These are phyloP conservation scores for Dichomitus squalens DNA, from an alignment of 1,284 basidiomycete species.

Conservation along the genomic window DNA sequence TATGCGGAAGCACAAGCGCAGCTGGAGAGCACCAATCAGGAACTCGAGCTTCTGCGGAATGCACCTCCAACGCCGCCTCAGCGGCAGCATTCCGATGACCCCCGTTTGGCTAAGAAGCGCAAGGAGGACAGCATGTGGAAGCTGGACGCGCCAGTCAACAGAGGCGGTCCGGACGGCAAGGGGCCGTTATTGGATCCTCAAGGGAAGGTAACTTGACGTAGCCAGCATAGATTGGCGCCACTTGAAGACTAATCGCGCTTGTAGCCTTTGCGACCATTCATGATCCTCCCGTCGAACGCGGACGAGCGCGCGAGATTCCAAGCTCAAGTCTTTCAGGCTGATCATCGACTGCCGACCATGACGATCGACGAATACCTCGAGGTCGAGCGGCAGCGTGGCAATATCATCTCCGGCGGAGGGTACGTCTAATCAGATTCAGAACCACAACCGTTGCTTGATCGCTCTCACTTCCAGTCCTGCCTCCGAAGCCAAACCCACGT, in stretches of 20 bases:
- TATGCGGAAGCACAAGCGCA: conserved; percentile 74
- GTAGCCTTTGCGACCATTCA: conserved; percentile 86
- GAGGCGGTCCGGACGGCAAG: conserved; percentile 45
- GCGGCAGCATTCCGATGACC: conserved; percentile 35
- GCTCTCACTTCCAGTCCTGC: conserved; percentile 54
- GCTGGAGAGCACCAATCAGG: conserved; percentile 71
- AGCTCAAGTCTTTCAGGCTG: conserved; percentile 83
- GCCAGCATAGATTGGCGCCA: not conserved
- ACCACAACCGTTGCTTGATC: not conserved
- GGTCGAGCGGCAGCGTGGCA: conserved; percentile 83
- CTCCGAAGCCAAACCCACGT: conserved; percentile 68
- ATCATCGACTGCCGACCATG: conserved; percentile 94
- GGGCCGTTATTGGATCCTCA: conserved; percentile 73
- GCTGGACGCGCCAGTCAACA: conserved; percentile 57
- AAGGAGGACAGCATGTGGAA: conserved; percentile 72
- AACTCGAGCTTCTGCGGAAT: conserved; percentile 70
- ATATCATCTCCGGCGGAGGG: conserved; percentile 89
- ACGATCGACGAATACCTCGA: conserved; percentile 94
- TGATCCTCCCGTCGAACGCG: conserved; percentile 78
- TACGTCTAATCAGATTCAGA: conserved; percentile 47
- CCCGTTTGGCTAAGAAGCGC: conserved; percentile 41
- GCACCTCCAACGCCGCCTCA: conserved; percentile 47
- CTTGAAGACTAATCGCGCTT: not conserved
- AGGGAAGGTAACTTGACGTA: conserved; percentile 62
- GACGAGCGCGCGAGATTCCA: conserved; percentile 73